Evolutionary conservation across 305 asterid species (phyloP).

Genomic region (Andrographis paniculata): DNA sequence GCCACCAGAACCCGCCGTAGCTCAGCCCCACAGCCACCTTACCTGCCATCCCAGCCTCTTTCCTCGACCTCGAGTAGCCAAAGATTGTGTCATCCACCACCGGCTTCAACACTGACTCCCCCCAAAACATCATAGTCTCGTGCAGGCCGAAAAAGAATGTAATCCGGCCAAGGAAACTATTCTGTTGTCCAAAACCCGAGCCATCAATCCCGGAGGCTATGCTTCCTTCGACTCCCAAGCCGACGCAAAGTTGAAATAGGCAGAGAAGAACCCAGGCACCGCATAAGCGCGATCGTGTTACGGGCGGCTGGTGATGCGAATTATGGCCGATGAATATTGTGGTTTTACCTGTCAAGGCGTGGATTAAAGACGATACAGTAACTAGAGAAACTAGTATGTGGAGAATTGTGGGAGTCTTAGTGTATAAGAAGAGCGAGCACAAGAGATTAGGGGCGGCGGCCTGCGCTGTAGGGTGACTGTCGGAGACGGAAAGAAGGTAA

Average conservation of each 20-base stretch:
- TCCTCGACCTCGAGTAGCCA: slow-evolving; percentile 31
- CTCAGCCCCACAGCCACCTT: slow-evolving; percentile 46
- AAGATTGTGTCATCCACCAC: slow-evolving; percentile 71
- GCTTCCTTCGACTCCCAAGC: slow-evolving; percentile 72
- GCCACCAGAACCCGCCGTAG: slow-evolving; percentile 74
- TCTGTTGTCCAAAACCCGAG: slow-evolving; percentile 28
- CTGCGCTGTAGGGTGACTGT: slow-evolving; percentile 5
- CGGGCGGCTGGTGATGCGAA: neutral
- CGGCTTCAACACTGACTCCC: slow-evolving; percentile 57
- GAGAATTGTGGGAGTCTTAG: slow-evolving; percentile 29
- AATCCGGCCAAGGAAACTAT: slow-evolving; percentile 21
- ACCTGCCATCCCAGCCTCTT: slow-evolving; percentile 39
- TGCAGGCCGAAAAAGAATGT: slow-evolving; percentile 69
- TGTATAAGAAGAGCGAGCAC: slow-evolving; percentile 28
- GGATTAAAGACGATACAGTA: slow-evolving; percentile 30
- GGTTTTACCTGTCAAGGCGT: slow-evolving; percentile 26
- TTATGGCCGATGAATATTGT: slow-evolving; percentile 7
- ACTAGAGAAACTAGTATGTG: slow-evolving; percentile 34
- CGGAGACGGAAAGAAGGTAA: slow-evolving; percentile 33
- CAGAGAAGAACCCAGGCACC: slow-evolving; percentile 51
- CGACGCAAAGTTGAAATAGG: slow-evolving; percentile 42
- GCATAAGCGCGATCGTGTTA: slow-evolving; percentile 21
- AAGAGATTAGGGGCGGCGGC: slow-evolving; percentile 14
- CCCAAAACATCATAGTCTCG: slow-evolving; percentile 61
- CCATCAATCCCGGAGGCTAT: slow-evolving; percentile 50